Percentiles rank a stretch among this genome's conserved stretches.
Evolutionary conservation across 2,329 filamentous ascomycete genomes (phyloP).

Genomic region (Fusarium neocosmosporiellum): DNA sequence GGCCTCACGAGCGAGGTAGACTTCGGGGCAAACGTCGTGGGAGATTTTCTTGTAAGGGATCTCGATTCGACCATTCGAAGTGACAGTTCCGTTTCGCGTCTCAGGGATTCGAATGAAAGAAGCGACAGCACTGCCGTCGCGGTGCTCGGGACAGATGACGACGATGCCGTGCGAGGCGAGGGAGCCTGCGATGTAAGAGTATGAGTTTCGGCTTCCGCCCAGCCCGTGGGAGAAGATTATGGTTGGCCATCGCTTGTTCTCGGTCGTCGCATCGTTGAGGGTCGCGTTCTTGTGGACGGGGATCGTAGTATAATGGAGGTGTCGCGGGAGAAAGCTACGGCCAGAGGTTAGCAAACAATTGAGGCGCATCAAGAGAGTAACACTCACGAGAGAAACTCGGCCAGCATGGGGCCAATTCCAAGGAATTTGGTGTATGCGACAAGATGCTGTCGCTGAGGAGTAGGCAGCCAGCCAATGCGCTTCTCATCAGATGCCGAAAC

Average conservation of each 20-base stretch:
- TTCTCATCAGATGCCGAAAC: slow-evolving; percentile 63
- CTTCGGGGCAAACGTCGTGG: slow-evolving; percentile 73
- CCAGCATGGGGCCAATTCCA: slow-evolving; percentile 69
- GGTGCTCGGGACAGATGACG: slow-evolving; percentile 84
- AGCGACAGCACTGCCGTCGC: slow-evolving; percentile 83
- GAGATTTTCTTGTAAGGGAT: slow-evolving; percentile 65
- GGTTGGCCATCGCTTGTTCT: slow-evolving; percentile 76
- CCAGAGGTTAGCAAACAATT: background rate
- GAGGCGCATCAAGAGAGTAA: fast-evolving
- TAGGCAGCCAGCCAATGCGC: slow-evolving; percentile 80
- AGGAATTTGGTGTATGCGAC: slow-evolving; percentile 82
- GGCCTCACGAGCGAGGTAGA: slow-evolving; percentile 74
- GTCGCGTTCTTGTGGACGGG: slow-evolving; percentile 78
- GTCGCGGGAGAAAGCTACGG: slow-evolving; percentile 72
- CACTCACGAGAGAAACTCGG: slow-evolving; percentile 70
- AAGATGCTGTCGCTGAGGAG: slow-evolving; percentile 79
- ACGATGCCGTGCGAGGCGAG: slow-evolving; percentile 84
- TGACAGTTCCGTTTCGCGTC: slow-evolving; percentile 50
- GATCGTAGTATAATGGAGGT: slow-evolving; percentile 79
- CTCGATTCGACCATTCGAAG: slow-evolving; percentile 41
- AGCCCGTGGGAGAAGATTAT: slow-evolving; percentile 90
- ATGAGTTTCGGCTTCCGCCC: slow-evolving; percentile 83
- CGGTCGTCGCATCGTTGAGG: slow-evolving; percentile 62
- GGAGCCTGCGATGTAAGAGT: slow-evolving; percentile 84
- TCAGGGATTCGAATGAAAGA: slow-evolving; percentile 74